phyloP scores from a whole-genome alignment of 805 yeast species.

The Metschnikowia matae region DNA sequence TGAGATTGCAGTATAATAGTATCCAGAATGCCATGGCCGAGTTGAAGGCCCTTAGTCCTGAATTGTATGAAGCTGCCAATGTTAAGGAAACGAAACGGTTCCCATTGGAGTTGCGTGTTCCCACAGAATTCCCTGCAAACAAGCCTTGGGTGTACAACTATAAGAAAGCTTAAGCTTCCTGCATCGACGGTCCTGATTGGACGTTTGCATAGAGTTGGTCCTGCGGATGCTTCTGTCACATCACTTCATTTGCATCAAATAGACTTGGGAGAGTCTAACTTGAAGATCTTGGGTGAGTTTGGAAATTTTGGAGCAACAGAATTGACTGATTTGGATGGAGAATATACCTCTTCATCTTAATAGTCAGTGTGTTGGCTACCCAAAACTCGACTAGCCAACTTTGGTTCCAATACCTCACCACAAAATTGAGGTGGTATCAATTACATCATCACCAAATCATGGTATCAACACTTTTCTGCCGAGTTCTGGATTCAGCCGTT shows the following conservation, averaged over 20 bases:
- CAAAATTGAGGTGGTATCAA: no score
- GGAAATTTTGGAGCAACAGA: no score
- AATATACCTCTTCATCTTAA: no score
- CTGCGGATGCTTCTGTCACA: neutral
- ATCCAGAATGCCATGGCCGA: slow-evolving; percentile 72
- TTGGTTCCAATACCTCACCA: no score
- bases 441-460: no score
- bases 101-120: slow-evolving; percentile 81
- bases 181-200: neutral
- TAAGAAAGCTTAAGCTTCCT: slow-evolving; percentile 3
- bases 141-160: slow-evolving; percentile 67
- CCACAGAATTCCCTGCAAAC: slow-evolving; percentile 85
- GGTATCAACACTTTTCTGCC: no score
- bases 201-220: neutral
- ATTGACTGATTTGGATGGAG: no score
- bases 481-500: no score
- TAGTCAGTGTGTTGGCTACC: no score
- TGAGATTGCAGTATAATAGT: slow-evolving; percentile 59
- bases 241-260: neutral
- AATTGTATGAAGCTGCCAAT: slow-evolving; percentile 61
- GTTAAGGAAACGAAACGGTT: slow-evolving; percentile 56
- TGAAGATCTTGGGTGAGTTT: no score
- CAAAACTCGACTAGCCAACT: no score
- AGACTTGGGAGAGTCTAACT: neutral
- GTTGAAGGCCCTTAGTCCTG: slow-evolving; percentile 48